phyloP scores from a whole-genome alignment of 2,329 filamentous ascomycete species.

The Botryotinia calthae region DNA sequence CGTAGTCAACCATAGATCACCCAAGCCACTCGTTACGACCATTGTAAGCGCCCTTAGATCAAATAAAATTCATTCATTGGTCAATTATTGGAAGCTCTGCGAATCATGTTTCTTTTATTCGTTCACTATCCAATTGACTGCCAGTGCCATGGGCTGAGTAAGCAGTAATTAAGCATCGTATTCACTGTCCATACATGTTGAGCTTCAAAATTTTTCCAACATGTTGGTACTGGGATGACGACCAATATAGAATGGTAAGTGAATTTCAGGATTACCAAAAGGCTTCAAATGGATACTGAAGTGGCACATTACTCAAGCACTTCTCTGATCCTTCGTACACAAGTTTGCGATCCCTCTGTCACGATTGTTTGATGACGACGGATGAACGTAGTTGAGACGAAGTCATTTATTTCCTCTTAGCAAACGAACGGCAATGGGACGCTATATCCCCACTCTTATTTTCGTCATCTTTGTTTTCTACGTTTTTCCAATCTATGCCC shows the following conservation, averaged over 20 bases:
- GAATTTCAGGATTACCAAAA: neutral
- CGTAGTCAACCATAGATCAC: too few relatives aligned
- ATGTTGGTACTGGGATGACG: neutral
- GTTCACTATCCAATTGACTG: neutral
- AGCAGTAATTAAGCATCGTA: neutral
- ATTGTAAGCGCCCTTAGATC: neutral
- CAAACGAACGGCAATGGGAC: neutral
- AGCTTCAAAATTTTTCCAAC: neutral
- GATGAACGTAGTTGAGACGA: neutral
- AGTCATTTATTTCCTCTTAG: too few relatives aligned
- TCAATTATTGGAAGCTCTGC: neutral
- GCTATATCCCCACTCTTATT: neutral
- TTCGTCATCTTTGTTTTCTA: neutral
- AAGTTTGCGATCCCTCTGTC: neutral
- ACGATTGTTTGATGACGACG: neutral
- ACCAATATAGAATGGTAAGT: neutral
- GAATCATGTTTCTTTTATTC: neutral
- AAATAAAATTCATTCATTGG: neutral
- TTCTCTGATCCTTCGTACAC: neutral
- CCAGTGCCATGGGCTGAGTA: neutral
- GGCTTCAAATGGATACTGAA: neutral
- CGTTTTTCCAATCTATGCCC: neutral
- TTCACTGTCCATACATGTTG: neutral
- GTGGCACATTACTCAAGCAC: neutral
- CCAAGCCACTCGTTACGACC: too few relatives aligned